phyloP scores from a whole-genome alignment of 202 grass and related monocot species.

The Alloteropsis angusta region DNA sequence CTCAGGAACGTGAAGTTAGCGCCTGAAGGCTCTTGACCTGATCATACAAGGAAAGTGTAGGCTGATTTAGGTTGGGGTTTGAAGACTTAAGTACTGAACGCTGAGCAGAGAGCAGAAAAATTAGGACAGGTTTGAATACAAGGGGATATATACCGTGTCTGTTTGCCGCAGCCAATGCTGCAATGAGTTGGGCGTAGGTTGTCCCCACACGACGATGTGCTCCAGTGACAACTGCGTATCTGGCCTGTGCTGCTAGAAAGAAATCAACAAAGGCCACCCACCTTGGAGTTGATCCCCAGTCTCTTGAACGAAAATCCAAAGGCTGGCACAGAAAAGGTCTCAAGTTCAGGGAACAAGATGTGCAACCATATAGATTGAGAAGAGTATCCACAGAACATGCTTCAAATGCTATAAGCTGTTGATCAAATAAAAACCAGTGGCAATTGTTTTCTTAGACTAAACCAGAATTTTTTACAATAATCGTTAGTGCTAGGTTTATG shows the following conservation, averaged over 20 bases:
- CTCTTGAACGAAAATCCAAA: conserved; percentile 53
- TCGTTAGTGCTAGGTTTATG: background rate
- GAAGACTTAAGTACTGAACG: background rate
- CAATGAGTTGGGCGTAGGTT: conserved; percentile 68
- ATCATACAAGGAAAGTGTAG: background rate
- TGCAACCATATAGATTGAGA: background rate
- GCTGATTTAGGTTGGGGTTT: background rate
- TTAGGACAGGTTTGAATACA: background rate
- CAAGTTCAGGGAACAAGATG: background rate
- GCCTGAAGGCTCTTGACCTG: conserved; percentile 31
- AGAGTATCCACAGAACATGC: background rate
- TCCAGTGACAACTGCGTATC: conserved; percentile 57
- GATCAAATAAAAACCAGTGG: background rate
- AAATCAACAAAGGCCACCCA: conserved; percentile 93
- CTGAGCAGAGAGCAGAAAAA: background rate
- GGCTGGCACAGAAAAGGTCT: conserved; percentile 25
- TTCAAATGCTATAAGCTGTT: background rate
- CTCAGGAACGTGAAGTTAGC: conserved; percentile 73
- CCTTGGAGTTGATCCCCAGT: conserved; percentile 84
- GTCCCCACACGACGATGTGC: conserved; percentile 78
- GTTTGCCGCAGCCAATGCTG: conserved; percentile 64
- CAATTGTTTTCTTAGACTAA: background rate
- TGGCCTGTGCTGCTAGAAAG: conserved; percentile 69
- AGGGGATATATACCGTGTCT: conserved; percentile 37
- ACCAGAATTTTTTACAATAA: background rate